Conservation (phyloP, 2,329 filamentous ascomycete species). For the Colletotrichum ledebouriae region DNA sequence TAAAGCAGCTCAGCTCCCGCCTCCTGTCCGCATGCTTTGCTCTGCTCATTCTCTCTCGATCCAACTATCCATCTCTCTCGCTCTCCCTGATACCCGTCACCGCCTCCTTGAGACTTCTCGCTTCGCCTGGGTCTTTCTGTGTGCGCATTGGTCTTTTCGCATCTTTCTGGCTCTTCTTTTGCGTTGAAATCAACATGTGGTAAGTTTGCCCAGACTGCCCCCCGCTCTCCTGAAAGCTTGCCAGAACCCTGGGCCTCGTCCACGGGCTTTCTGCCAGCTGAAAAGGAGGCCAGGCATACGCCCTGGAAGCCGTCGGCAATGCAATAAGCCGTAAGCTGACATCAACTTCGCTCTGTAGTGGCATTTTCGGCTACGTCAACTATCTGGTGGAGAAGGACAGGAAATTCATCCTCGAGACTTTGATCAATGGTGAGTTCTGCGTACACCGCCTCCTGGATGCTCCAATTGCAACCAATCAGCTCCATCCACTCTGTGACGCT, state of each 20-base stretch:
- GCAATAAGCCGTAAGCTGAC: slow-evolving; percentile 44
- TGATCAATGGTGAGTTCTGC: slow-evolving; percentile 84
- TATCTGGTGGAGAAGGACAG: slow-evolving; percentile 99
- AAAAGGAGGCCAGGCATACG: slow-evolving; percentile 10
- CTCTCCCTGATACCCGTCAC: slow-evolving; percentile 42
- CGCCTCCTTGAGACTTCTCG: slow-evolving; percentile 8
- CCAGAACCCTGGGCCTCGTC: slow-evolving; percentile 24
- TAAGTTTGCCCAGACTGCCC: slow-evolving; percentile 40
- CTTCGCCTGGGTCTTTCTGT: slow-evolving; percentile 16
- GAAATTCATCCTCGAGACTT: slow-evolving; percentile 93
- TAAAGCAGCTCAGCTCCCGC: slow-evolving; percentile 46
- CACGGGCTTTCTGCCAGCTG: slow-evolving; percentile 21
- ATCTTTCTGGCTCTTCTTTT: slow-evolving; percentile 34
- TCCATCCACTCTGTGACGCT: slow-evolving; percentile 24
- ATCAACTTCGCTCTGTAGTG: slow-evolving; percentile 64
- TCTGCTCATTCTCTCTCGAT: slow-evolving; percentile 37
- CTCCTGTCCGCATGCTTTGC: slow-evolving; percentile 36
- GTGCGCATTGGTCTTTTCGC: slow-evolving; percentile 39
- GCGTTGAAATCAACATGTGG: slow-evolving; percentile 45
- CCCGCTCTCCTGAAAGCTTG: slow-evolving; percentile 30
- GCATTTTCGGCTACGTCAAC: slow-evolving; percentile 99
- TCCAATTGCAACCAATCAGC: slow-evolving; percentile 30
- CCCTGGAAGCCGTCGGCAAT: slow-evolving; percentile 24
- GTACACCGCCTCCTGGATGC: slow-evolving; percentile 46
- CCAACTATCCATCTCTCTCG: slow-evolving; percentile 41